phyloP scores from a whole-genome alignment of 495 filamentous ascomycete genomes.

The Neurospora sublineolata region DNA sequence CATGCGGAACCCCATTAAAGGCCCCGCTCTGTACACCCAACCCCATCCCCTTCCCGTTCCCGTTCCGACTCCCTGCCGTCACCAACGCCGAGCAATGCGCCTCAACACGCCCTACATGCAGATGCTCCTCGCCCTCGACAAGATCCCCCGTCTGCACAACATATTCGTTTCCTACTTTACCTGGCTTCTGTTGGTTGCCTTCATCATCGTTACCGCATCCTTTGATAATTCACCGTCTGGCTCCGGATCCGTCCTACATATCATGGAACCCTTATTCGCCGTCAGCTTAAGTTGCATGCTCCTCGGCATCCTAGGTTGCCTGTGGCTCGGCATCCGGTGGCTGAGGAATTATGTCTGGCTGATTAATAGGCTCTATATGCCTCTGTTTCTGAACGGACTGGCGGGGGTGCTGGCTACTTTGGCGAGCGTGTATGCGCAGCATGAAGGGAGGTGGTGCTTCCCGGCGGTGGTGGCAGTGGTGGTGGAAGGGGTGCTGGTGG shows the following conservation, averaged over 20 bases:
- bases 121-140: conserved; percentile 29
- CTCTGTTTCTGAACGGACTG: conserved; percentile 30
- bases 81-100: background rate
- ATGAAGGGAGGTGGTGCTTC: conserved; percentile 32
- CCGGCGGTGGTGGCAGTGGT: conserved; percentile 31
- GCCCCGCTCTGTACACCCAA: background rate
- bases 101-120: conserved; percentile 25
- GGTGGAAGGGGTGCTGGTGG: conserved; percentile 14
- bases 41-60: background rate
- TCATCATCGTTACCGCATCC: conserved; percentile 30
- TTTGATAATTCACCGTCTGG: conserved; percentile 14
- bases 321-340: conserved; percentile 18
- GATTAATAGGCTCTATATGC: conserved; percentile 32
- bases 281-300: conserved; percentile 21
- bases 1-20: background rate
- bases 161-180: conserved; percentile 21
- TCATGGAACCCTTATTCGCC: conserved; percentile 8
- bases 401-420: conserved; percentile 40
- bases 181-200: conserved; percentile 31
- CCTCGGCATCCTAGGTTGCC: conserved; percentile 6
- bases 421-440: conserved; percentile 36
- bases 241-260: background rate
- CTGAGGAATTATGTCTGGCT: conserved; percentile 35
- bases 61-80: background rate
- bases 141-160: conserved; percentile 25